Percentiles rank a stretch among this genome's conserved stretches.
These are phyloP conservation scores for Hippophae rhamnoides DNA, from an alignment of 306 rosid genomes.

Conservation along the genomic window DNA sequence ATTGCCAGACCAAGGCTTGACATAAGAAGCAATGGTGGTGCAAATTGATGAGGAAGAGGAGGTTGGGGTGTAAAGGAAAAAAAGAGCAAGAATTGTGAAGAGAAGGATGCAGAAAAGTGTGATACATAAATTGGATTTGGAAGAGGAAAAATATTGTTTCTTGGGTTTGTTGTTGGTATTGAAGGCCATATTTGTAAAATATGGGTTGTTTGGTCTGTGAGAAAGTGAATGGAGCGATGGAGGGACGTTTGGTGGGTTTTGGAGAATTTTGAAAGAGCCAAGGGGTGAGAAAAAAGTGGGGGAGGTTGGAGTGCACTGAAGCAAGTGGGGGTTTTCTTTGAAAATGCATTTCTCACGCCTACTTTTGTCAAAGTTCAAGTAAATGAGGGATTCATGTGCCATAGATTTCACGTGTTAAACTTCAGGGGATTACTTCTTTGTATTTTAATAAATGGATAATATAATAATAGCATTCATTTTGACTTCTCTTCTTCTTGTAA, in stretches of 20 bases:
- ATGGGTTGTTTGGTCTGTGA: neutral
- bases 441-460: too few relatives aligned
- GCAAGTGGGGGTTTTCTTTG: slow-evolving; percentile 23
- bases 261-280: neutral
- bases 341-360: slow-evolving; percentile 54
- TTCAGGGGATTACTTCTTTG: too few relatives aligned
- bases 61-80: slow-evolving; percentile 53
- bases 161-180: slow-evolving; percentile 35
- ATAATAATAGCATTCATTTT: too few relatives aligned
- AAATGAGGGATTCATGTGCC: too few relatives aligned
- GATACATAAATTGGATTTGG: slow-evolving; percentile 44
- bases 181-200: slow-evolving; percentile 44
- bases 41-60: slow-evolving; percentile 31
- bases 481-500: too few relatives aligned
- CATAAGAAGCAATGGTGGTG: slow-evolving; percentile 26
- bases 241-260: neutral
- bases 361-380: slow-evolving; percentile 4
- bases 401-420: too few relatives aligned
- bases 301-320: slow-evolving; percentile 39
- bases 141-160: slow-evolving; percentile 28
- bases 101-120: slow-evolving; percentile 65
- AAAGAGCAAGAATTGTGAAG: slow-evolving; percentile 58
- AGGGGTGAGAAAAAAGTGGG: slow-evolving; percentile 23
- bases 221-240: slow-evolving; percentile 2
- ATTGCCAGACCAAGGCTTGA: slow-evolving; percentile 61